Conservation (phyloP, 2,329 filamentous ascomycete species). For the Fusarium papillatum region DNA sequence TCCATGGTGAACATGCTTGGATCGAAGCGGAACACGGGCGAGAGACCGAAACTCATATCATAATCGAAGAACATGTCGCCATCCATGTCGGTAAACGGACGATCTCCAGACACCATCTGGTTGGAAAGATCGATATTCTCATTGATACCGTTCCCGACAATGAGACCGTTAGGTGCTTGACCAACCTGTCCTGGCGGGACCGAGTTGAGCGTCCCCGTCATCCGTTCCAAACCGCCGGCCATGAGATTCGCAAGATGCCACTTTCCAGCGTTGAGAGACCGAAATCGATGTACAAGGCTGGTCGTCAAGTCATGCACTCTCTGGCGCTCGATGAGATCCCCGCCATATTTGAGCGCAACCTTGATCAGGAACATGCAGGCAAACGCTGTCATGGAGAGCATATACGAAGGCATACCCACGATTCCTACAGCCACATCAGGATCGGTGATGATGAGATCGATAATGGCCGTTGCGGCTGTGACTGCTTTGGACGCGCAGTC, state of each 20-base stretch:
- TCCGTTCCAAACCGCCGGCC: conserved; percentile 60
- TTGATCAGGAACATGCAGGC: conserved; percentile 66
- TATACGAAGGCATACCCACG: conserved; percentile 62
- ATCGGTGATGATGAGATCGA: conserved; percentile 59
- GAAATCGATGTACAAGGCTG: conserved; percentile 55
- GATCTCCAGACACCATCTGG: conserved; percentile 39
- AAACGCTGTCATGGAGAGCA: conserved; percentile 66
- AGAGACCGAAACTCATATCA: conserved; percentile 47
- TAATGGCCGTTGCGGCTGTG: conserved; percentile 56
- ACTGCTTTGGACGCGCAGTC: conserved; percentile 50
- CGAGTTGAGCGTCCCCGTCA: conserved; percentile 43
- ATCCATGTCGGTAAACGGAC: conserved; percentile 40
- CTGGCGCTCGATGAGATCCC: conserved; percentile 56
- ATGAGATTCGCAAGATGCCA: conserved; percentile 64
- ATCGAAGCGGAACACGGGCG: conserved; percentile 45
- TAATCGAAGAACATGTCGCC: conserved; percentile 46
- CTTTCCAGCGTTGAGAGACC: conserved; percentile 56
- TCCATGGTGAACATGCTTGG: conserved; percentile 43
- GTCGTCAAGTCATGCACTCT: conserved; percentile 55
- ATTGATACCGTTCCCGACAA: conserved; percentile 20
- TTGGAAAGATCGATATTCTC: conserved; percentile 34
- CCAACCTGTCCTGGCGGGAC: conserved; percentile 28
- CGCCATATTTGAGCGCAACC: conserved; percentile 58
- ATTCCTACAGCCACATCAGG: conserved; percentile 55
- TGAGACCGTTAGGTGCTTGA: conserved; percentile 3